Conservation (phyloP, 257 asterid species). For the Forsythia suspensa region DNA sequence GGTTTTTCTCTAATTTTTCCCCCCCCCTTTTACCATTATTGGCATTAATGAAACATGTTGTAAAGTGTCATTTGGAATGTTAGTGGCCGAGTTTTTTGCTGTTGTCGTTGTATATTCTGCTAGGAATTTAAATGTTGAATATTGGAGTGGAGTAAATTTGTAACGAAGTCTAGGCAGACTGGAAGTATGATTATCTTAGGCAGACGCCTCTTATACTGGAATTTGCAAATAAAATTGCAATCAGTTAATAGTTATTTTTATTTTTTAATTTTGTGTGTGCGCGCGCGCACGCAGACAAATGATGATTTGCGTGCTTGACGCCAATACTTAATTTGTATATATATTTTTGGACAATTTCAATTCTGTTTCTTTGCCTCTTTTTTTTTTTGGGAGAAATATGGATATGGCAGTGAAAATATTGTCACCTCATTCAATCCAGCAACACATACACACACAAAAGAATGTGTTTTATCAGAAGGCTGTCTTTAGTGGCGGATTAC, state of each 20-base stretch:
- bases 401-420: not conserved
- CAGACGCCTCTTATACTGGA: not conserved
- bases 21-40: not conserved
- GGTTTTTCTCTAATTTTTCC: slow-evolving; percentile 42
- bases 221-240: not conserved
- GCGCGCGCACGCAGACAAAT: not conserved
- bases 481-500: not conserved
- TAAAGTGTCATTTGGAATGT: slow-evolving; percentile 14
- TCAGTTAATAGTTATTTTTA: not conserved
- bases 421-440: not conserved
- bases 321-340: not conserved
- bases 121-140: slow-evolving; percentile 3
- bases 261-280: no score
- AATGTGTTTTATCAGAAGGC: not conserved
- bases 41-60: not conserved
- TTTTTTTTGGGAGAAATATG: not conserved
- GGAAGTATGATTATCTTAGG: not conserved
- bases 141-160: slow-evolving; percentile 3
- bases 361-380: not conserved
- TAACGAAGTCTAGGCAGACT: not conserved
- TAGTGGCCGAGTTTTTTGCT: not conserved
- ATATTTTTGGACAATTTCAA: not conserved
- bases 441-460: not conserved
- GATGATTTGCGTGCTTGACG: not conserved
- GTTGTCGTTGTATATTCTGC: not conserved